phyloP scores from a whole-genome alignment of 2,329 filamentous ascomycete species.

The Magnaporthiopsis rhizophila region DNA sequence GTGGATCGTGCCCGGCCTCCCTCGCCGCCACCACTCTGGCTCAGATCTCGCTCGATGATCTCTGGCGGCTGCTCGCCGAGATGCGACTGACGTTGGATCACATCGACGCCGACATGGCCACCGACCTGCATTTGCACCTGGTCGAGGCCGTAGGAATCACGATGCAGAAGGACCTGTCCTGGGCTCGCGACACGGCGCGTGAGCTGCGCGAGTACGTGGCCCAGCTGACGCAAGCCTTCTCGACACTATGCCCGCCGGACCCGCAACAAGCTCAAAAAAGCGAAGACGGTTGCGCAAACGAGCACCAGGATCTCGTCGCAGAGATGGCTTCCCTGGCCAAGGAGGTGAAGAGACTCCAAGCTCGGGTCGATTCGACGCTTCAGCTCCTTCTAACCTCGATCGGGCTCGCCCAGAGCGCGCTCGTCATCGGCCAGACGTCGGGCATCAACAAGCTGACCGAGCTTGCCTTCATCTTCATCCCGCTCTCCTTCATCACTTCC shows the following conservation, averaged over 20 bases:
- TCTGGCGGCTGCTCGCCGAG: not conserved
- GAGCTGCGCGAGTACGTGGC: not conserved
- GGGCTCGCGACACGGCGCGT: not conserved
- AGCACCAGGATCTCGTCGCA: not conserved
- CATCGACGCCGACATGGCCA: not conserved
- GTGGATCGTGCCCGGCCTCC: too few relatives aligned
- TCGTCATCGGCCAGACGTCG: not conserved
- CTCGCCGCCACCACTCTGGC: not conserved
- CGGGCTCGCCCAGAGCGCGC: not conserved
- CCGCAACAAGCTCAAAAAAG: too few relatives aligned
- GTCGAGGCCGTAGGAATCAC: not conserved
- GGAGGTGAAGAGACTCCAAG: not conserved
- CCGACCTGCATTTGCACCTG: not conserved
- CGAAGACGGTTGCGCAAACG: not conserved
- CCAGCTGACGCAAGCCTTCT: not conserved
- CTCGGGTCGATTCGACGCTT: not conserved
- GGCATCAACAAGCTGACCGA: conserved; percentile 2
- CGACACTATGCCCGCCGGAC: not conserved
- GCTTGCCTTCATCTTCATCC: conserved; percentile 7
- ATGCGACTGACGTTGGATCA: not conserved
- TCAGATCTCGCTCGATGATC: not conserved
- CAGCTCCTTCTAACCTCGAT: not conserved
- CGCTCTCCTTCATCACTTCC: conserved; percentile 5
- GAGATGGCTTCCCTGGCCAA: not conserved
- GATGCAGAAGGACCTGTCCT: not conserved